Evolutionary conservation across 306 rosid species (phyloP).

Genomic region (Lathyrus oleraceus): DNA sequence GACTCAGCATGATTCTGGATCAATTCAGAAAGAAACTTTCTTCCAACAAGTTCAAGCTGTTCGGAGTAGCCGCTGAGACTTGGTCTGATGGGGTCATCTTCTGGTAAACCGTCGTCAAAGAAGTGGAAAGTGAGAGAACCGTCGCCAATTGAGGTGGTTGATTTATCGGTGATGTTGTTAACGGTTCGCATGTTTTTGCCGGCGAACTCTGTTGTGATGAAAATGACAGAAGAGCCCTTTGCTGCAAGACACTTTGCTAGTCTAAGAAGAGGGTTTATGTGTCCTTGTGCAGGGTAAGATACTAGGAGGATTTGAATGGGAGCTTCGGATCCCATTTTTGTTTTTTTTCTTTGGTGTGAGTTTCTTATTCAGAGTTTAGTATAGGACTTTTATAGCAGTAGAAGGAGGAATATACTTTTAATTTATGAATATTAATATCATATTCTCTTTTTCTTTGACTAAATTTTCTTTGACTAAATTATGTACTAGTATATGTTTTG

Average conservation of each 20-base stretch:
- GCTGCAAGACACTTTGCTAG: slow-evolving; percentile 65
- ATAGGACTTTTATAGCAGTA: neutral
- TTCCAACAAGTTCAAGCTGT: slow-evolving; percentile 52
- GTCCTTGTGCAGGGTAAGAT: slow-evolving; percentile 72
- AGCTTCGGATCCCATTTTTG: slow-evolving; percentile 42
- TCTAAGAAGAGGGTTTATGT: slow-evolving; percentile 67
- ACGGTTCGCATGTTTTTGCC: slow-evolving; percentile 51
- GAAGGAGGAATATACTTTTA: neutral
- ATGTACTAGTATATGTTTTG: too few species aligned
- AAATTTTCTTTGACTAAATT: too few species aligned
- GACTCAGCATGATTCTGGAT: slow-evolving; percentile 40
- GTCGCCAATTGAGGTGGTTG: slow-evolving; percentile 39
- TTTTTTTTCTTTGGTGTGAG: neutral
- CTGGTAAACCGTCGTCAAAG: slow-evolving; percentile 54
- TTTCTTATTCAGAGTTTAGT: neutral
- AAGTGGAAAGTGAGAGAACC: slow-evolving; percentile 67
- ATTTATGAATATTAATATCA: too few species aligned
- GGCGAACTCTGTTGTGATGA: slow-evolving; percentile 44
- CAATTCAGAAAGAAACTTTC: slow-evolving; percentile 29
- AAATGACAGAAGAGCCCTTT: slow-evolving; percentile 62
- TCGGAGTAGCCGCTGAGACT: slow-evolving; percentile 8
- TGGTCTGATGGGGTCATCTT: slow-evolving; percentile 32
- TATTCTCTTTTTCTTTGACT: too few species aligned
- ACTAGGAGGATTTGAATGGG: slow-evolving; percentile 49
- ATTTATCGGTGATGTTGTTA: slow-evolving; percentile 39